Percentiles rank a stretch among this genome's conserved stretches.
phyloP scores from a whole-genome alignment of 495 filamentous ascomycete species.

The Penicillium roqueforti region DNA sequence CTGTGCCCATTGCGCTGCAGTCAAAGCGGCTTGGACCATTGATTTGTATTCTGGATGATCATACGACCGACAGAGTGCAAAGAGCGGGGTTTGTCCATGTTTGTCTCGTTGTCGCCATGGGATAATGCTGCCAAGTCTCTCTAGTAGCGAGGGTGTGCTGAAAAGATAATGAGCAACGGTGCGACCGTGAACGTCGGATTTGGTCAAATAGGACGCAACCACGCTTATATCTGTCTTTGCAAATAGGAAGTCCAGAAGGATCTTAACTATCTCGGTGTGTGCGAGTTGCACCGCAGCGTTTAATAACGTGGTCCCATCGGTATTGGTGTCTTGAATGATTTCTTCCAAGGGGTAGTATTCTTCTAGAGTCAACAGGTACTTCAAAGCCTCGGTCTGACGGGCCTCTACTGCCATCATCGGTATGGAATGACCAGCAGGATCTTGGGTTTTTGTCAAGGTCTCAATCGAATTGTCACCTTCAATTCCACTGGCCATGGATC shows the following conservation, averaged over 20 bases:
- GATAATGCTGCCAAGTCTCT: conserved; percentile 65
- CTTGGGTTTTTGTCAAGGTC: conserved; percentile 74
- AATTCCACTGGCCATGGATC: conserved; percentile 65
- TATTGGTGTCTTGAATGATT: conserved; percentile 78
- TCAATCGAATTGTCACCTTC: conserved; percentile 86
- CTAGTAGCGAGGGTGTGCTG: conserved; percentile 77
- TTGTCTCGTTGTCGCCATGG: conserved; percentile 91
- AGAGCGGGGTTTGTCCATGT: conserved; percentile 94
- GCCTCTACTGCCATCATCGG: conserved; percentile 95
- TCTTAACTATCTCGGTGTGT: conserved; percentile 67
- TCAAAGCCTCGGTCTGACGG: conserved; percentile 61
- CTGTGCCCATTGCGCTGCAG: conserved; percentile 69
- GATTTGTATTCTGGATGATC: conserved; percentile 80
- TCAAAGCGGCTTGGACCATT: conserved; percentile 80
- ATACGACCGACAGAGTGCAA: conserved; percentile 91
- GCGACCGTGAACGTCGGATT: conserved; percentile 78
- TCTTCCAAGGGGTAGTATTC: conserved; percentile 65
- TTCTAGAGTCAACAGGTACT: conserved; percentile 70
- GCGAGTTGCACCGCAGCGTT: conserved; percentile 92
- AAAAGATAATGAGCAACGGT: conserved; percentile 96
- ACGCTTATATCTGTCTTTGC: conserved; percentile 47
- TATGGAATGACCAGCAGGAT: conserved; percentile 76
- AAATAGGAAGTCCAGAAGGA: conserved; percentile 65
- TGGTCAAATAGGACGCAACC: conserved; percentile 61
- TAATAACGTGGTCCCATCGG: conserved; percentile 82